Evolutionary conservation across 139 green algal species (phyloP).

Genomic region (Chlorella sp.): DNA sequence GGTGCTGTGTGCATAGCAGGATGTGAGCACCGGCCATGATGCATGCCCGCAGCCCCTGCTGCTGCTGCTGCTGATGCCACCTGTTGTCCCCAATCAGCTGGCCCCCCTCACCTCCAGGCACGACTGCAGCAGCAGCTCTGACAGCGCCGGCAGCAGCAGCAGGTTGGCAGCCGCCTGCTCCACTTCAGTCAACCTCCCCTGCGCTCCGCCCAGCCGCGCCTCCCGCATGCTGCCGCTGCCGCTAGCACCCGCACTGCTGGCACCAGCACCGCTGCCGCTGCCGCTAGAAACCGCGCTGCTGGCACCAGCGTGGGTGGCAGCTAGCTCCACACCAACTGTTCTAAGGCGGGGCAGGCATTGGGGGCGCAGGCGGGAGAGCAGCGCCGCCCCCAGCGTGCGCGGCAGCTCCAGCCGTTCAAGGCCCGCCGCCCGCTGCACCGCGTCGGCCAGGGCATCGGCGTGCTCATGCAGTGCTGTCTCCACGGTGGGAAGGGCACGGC

Average conservation of each 20-base stretch:
- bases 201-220: neutral
- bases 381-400: neutral
- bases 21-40: no score
- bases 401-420: neutral
- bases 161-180: neutral
- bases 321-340: neutral
- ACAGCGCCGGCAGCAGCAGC: neutral
- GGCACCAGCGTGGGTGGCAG: neutral
- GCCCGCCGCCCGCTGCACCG: neutral
- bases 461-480: neutral
- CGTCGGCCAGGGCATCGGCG: neutral
- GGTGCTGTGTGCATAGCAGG: neutral
- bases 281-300: neutral
- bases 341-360: neutral
- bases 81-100: neutral
- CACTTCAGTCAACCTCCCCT: neutral
- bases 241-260: no score
- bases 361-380: neutral
- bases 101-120: conserved; percentile 4
- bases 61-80: no score
- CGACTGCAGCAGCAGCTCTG: conserved; percentile 5
- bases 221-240: neutral
- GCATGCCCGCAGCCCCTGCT: no score
- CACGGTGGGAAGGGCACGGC: conserved; percentile 4
- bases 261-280: neutral